Percentiles rank a stretch among this genome's conserved stretches.
Evolutionary conservation across 306 rosid species (phyloP).

Genomic region (Heteromeles arbutifolia): DNA sequence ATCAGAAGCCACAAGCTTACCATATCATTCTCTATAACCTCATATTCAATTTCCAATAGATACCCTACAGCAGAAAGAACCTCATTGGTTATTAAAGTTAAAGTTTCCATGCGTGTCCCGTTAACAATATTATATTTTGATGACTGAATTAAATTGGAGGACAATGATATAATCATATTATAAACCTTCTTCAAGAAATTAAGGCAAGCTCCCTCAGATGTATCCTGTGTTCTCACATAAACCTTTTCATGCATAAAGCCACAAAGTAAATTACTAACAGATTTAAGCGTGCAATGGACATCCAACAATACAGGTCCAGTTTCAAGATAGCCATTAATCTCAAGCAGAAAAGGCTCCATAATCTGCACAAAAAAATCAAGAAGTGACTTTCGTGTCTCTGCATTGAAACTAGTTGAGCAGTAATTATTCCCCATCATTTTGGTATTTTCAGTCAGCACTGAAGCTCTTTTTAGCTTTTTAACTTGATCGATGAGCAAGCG

Average conservation of each 20-base stretch:
- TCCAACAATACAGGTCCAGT: conserved; percentile 30
- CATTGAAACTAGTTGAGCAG: conserved; percentile 31
- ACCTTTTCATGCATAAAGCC: conserved; percentile 68
- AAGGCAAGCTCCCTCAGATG: conserved; percentile 56
- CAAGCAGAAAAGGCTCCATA: conserved; percentile 72
- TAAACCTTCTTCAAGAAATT: conserved; percentile 69
- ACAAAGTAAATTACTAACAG: conserved; percentile 58
- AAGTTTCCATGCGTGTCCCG: conserved; percentile 20
- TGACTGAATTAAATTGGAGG: conserved; percentile 33
- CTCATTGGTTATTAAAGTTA: conserved; percentile 44
- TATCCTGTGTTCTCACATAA: conserved; percentile 77
- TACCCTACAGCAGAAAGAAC: conserved; percentile 49
- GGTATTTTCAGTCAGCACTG: conserved; percentile 27
- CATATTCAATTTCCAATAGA: conserved; percentile 79
- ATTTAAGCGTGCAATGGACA: conserved; percentile 46
- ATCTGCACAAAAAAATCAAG: conserved; percentile 58
- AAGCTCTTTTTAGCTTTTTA: conserved; percentile 44
- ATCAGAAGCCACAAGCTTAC: conserved; percentile 58
- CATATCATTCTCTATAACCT: conserved; percentile 65
- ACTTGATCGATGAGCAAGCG: conserved; percentile 47
- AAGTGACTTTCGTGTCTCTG: conserved; percentile 56
- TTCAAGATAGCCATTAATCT: conserved; percentile 29
- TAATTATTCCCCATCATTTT: conserved; percentile 26
- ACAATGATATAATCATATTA: conserved; percentile 36
- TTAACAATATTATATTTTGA: conserved; percentile 30